Percentiles rank a stretch among this genome's conserved stretches.
Conservation (phyloP, 805 yeast genomes). For the Cyberlindnera saturnus region DNA sequence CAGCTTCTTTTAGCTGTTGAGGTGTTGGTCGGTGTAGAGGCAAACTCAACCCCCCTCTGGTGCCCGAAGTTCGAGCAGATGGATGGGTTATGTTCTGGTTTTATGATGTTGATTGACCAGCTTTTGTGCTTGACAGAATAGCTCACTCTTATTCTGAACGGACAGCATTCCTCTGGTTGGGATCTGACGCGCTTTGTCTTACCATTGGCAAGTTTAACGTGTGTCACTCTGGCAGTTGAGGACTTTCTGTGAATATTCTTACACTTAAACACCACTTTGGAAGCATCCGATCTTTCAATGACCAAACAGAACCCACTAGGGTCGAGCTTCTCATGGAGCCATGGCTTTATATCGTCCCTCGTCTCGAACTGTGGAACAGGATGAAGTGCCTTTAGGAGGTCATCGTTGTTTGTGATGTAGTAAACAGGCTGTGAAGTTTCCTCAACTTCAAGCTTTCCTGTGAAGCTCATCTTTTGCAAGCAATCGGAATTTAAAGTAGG, state of each 20-base stretch:
- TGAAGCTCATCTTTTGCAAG: no score
- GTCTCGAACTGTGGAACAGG: constrained; percentile 21
- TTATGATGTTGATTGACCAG: constrained; percentile 23
- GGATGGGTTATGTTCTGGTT: constrained; percentile 18
- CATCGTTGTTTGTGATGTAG: constrained; percentile 18
- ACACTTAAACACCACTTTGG: constrained; percentile 29
- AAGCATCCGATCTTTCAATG: constrained; percentile 27
- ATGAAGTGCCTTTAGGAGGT: constrained; percentile 19
- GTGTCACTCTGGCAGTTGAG: constrained; percentile 10
- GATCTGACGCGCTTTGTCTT: constrained; percentile 18
- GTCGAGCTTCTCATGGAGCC: constrained; percentile 19
- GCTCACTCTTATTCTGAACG: constrained; percentile 25
- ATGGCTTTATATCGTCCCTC: constrained; percentile 24
- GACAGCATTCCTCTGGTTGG: constrained; percentile 22
- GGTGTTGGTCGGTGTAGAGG: constrained; percentile 8
- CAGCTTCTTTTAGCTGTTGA: constrained; percentile 16
- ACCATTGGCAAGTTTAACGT: constrained; percentile 6
- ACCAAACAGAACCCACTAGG: constrained; percentile 21
- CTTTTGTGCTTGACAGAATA: constrained; percentile 21
- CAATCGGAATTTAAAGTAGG: no score
- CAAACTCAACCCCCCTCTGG: constrained; percentile 2
- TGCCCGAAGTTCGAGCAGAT: constrained; percentile 23
- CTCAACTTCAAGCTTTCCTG: no score
- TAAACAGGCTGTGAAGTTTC: neutral
- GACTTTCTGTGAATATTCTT: constrained; percentile 24